These are phyloP conservation scores for Cryptococcus maquisensis DNA, from an alignment of 1,284 basidiomycete genomes.

Conservation along the genomic window DNA sequence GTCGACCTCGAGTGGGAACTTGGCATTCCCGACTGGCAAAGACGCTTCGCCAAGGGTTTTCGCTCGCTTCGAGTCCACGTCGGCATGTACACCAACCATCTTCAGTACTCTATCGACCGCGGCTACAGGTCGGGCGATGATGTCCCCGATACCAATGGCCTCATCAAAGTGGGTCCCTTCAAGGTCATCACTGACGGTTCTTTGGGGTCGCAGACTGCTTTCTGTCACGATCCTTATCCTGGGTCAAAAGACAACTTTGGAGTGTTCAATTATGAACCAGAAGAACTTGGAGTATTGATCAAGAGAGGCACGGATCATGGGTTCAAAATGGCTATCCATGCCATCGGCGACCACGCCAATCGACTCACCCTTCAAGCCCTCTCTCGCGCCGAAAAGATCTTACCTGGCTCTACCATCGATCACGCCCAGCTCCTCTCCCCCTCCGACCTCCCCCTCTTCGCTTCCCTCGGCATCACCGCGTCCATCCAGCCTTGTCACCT, in stretches of 20 bases:
- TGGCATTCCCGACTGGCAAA: conserved; percentile 28
- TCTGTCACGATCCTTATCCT: conserved; percentile 39
- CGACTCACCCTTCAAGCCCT: conserved; percentile 25
- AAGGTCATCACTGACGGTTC: conserved; percentile 35
- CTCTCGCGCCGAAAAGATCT: conserved; percentile 14
- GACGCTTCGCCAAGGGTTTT: conserved; percentile 28
- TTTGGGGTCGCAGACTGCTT: conserved; percentile 34
- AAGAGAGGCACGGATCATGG: conserved; percentile 21
- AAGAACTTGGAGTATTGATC: conserved; percentile 24
- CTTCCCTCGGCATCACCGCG: conserved; percentile 29
- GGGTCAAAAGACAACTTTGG: conserved; percentile 22
- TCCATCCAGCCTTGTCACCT: conserved; percentile 43
- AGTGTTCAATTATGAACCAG: conserved; percentile 16
- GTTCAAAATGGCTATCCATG: conserved; percentile 40
- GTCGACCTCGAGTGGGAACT: conserved; percentile 43
- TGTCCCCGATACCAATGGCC: conserved; percentile 24
- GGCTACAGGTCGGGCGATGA: conserved; percentile 28
- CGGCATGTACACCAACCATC: conserved; percentile 38
- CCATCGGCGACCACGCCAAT: conserved; percentile 42
- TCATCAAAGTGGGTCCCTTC: conserved; percentile 34
- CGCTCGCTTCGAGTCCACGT: conserved; percentile 29
- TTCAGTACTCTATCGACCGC: conserved; percentile 26
- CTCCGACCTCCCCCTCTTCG: conserved; percentile 32
- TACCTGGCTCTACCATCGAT: conserved; percentile 35
- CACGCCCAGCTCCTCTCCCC: conserved; percentile 39